phyloP scores from a whole-genome alignment of 257 asterid genomes.

The Plectranthus barbatus region DNA sequence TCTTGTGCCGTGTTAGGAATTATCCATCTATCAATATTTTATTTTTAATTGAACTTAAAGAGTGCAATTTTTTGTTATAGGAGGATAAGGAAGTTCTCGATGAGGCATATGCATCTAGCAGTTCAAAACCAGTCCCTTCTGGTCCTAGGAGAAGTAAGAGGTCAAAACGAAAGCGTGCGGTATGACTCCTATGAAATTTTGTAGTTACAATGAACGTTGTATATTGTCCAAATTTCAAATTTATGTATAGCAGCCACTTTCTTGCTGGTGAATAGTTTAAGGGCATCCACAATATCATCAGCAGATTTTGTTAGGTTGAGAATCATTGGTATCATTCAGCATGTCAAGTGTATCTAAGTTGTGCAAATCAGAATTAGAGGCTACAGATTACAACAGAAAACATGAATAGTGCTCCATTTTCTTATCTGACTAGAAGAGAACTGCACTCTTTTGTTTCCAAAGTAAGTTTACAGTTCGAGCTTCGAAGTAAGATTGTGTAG shows the following conservation, averaged over 20 bases:
- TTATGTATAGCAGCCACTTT: slow-evolving; percentile 47
- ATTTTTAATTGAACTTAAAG: neutral
- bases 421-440: neutral
- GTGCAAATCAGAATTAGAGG: slow-evolving; percentile 5
- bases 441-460: neutral
- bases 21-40: neutral
- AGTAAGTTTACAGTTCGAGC: neutral
- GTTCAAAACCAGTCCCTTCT: slow-evolving; percentile 50
- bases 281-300: slow-evolving; percentile 11
- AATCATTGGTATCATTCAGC: slow-evolving; percentile 13
- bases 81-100: slow-evolving; percentile 64
- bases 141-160: slow-evolving; percentile 82
- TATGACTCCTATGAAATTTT: slow-evolving; percentile 42
- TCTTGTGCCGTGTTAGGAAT: neutral
- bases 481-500: neutral
- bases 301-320: slow-evolving; percentile 21
- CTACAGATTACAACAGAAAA: neutral
- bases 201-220: slow-evolving; percentile 34
- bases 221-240: slow-evolving; percentile 38
- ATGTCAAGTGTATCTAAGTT: slow-evolving; percentile 15
- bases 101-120: slow-evolving; percentile 66
- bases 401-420: neutral
- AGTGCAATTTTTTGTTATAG: slow-evolving; percentile 9
- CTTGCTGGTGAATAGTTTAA: slow-evolving; percentile 35
- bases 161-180: slow-evolving; percentile 80